These are phyloP conservation scores for Fusarium euwallaceae DNA, from an alignment of 2,329 filamentous ascomycete genomes.

Conservation along the genomic window DNA sequence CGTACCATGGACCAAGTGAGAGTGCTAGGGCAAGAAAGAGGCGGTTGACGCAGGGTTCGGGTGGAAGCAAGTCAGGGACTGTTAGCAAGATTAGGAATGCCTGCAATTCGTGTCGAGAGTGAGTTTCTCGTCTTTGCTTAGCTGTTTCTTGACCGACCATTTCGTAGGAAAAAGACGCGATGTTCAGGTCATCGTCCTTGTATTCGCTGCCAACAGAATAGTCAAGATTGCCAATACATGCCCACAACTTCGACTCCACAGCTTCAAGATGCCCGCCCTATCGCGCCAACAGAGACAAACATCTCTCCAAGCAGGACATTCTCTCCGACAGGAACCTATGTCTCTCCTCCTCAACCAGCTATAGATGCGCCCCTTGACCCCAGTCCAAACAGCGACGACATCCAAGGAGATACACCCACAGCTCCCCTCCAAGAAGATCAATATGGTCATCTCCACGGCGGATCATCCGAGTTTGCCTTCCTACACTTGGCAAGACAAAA, in stretches of 20 bases:
- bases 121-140: not conserved
- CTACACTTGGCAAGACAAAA: not conserved
- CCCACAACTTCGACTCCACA: not conserved
- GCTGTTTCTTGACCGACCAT: fast-evolving
- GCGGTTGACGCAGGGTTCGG: not conserved
- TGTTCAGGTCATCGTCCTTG: slow-evolving; percentile 13
- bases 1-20: not conserved
- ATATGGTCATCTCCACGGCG: not conserved
- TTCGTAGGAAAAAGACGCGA: not conserved
- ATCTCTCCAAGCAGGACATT: not conserved
- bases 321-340: not conserved
- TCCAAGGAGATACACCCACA: not conserved
- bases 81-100: not conserved
- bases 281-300: not conserved
- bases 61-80: not conserved
- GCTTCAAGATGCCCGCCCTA: not conserved
- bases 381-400: not conserved
- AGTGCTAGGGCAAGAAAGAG: not conserved
- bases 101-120: not conserved
- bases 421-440: not conserved
- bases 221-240: slow-evolving; percentile 14
- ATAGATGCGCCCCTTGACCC: not conserved
- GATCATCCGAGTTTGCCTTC: not conserved
- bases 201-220: slow-evolving; percentile 9
- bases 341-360: not conserved